Conservation (phyloP, 495 filamentous ascomycete species). For the Neurospora tetraspora region DNA sequence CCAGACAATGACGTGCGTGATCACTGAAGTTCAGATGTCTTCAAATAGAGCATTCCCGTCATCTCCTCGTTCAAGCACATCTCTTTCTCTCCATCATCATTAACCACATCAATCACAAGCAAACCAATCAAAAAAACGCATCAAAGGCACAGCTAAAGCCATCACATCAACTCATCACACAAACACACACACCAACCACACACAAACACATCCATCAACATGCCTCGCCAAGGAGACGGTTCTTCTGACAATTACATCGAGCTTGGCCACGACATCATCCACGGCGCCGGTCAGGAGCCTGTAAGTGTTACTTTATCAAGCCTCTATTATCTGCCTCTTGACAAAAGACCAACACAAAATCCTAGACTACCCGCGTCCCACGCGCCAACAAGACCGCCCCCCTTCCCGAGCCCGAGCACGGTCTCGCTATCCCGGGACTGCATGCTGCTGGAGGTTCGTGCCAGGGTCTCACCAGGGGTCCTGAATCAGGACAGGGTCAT, state of each 20-base stretch:
- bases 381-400: slow-evolving; percentile 33
- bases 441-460: slow-evolving; percentile 24
- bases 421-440: slow-evolving; percentile 18
- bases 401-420: slow-evolving; percentile 26
- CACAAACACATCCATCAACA: slow-evolving; percentile 9
- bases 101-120: not conserved
- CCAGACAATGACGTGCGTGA: not conserved
- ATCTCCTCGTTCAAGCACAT: not conserved
- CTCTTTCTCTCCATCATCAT: not conserved
- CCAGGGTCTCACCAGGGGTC: slow-evolving; percentile 18
- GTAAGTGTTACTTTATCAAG: slow-evolving; percentile 8
- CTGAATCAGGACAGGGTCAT: slow-evolving; percentile 16
- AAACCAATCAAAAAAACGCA: not conserved
- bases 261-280: slow-evolving; percentile 27
- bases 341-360: slow-evolving; percentile 2
- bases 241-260: slow-evolving; percentile 27
- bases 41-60: not conserved
- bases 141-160: not conserved
- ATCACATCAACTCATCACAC: not conserved
- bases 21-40: not conserved
- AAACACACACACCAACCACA: not conserved
- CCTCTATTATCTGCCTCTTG: not conserved
- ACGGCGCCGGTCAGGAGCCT: slow-evolving; percentile 22
- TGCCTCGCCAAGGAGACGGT: slow-evolving; percentile 31
- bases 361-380: slow-evolving; percentile 11